Base-by-base conservation (phyloP, 1,139 yeast genomes). In the Torulaspora globosa region DNA sequence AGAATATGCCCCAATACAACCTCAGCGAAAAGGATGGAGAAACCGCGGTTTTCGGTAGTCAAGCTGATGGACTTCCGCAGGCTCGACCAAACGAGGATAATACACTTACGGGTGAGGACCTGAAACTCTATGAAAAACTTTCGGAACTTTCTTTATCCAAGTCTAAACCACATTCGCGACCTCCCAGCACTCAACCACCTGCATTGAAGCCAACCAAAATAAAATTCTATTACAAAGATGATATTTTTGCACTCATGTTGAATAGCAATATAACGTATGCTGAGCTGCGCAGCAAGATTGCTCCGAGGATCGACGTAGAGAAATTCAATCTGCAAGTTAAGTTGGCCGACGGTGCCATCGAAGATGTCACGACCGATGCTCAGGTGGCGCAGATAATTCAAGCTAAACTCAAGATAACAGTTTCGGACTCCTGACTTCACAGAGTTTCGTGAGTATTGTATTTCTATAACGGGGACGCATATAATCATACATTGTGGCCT, bases 191-290 rank as follows among this genome's bases (percentile, higher is more conserved):
- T 2, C 42, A 53, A 16, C 61, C 59, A 8, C 60, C 63, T 1
- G 49, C 51, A 8, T 24, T 53, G 14, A 63, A 63, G 46, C 60
- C 66, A 1, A 55, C 70, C 55, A 92, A 82, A 70, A 84, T 80
- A 39, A 92, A 92, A 67, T 89, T 92, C 55, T 90, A 85, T 65
- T 86, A 81, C 60, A 82, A 82, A 49, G 96, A 89, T 58, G 97
- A 90, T 64, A 84, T 90, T 23, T 88, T 92, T 71, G 97, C 96
- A 7, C 74, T 92, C 47, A 73, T 87, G 48, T 78, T 92, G 39
- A 85, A 90, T 10, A 68, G 76, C 5, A 76, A 74, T 53, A 78
- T 83, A 41, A 70, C 81, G 3, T 72, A 84, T 47, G 70, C 67
- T 30, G 89, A 83, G 44, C 70, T 92, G 50, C 78, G 79, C 58